Percentiles rank a stretch among this genome's conserved stretches.
Evolutionary conservation across 768 basidiomycete species (phyloP).

Genomic region (Mycena albidolilacea): DNA sequence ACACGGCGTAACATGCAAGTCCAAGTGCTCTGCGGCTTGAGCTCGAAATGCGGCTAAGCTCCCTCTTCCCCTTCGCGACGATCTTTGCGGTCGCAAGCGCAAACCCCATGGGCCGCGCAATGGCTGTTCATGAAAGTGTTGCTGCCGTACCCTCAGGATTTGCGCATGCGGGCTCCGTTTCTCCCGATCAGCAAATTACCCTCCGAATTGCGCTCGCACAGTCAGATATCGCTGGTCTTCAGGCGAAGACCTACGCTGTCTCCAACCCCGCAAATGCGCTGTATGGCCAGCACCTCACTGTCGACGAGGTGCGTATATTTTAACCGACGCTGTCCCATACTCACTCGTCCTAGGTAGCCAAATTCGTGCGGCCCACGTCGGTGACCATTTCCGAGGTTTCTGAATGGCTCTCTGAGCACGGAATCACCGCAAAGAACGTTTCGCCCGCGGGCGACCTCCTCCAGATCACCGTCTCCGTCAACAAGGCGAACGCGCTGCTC

Average conservation of each 20-base stretch:
- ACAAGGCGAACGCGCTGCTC: constrained; percentile 62
- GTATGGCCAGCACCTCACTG: constrained; percentile 54
- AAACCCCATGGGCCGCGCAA: constrained; percentile 24
- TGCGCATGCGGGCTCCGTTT: constrained; percentile 18
- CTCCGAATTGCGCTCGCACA: constrained; percentile 47
- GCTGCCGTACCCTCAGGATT: constrained; percentile 24
- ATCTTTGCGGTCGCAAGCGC: not conserved
- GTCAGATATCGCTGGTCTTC: constrained; percentile 39
- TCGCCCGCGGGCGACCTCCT: constrained; percentile 65
- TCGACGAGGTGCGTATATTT: constrained; percentile 58
- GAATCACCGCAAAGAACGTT: constrained; percentile 52
- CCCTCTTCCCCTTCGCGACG: constrained; percentile 21
- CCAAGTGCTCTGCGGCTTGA: not conserved
- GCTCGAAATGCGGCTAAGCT: not conserved
- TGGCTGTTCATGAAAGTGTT: constrained; percentile 30
- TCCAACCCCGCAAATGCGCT: constrained; percentile 49
- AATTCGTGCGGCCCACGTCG: constrained; percentile 21
- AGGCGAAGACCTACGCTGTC: constrained; percentile 51
- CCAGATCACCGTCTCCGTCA: constrained; percentile 57
- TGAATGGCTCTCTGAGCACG: constrained; percentile 60
- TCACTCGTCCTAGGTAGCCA: not conserved
- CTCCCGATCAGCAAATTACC: constrained; percentile 41
- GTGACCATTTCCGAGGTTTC: constrained; percentile 29
- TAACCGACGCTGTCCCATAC: not conserved
- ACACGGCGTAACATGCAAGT: not conserved